Evolutionary conservation across 75 land plant species (phyloP), one percentile per base, ranked within the genome.

Genomic region (Selaginella moellendorffii): DNA sequence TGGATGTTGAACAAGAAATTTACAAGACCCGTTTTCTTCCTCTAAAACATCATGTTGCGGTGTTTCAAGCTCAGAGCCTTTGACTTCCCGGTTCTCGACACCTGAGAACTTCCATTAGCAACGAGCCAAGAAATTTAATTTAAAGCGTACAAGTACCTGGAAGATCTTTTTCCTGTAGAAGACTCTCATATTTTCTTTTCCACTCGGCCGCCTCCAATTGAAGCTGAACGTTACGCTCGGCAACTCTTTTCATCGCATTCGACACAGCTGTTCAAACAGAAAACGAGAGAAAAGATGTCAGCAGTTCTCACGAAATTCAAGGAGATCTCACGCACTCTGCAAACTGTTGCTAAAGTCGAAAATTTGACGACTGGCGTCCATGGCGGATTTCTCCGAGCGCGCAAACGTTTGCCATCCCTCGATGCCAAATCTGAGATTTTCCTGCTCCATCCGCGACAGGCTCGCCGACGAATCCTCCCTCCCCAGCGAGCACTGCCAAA

Each of bases 201-300:
- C 97, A 92, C 58, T 85, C 79, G 29, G 82, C 83, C 59, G 97
- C 97, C 72, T 92, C 96, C 26, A 81, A 83, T 72, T 74, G 80
- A 30, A 91, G 88, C 65, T 77, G 54, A 73, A 87, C 95, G 67
- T 85, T 92, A 31, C 78, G 83, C 70, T 85, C 97, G 54, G 95
- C 83, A 23, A 77, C 95, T 59, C 76, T 46, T 52, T 77, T 71
- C 26, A 88, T 61, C 22, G 95, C 82, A 72, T 81, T 92, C 63
- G 77, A 83, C 77, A 92, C 82, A 72, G 87, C 97, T 92, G 65
- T 36, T 36, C 46, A 36, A 36, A 36, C 10, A 36, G 10, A 36
- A 36, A 5, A 36, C 46, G 46, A 36, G n/a, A n/a, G n/a, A n/a
- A n/a, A n/a, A n/a, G n/a, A n/a, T n/a, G n/a, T n/a, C n/a, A n/a